These are phyloP conservation scores for Rubia balearica DNA, from an alignment of 305 asterid genomes.

Conservation along the genomic window DNA sequence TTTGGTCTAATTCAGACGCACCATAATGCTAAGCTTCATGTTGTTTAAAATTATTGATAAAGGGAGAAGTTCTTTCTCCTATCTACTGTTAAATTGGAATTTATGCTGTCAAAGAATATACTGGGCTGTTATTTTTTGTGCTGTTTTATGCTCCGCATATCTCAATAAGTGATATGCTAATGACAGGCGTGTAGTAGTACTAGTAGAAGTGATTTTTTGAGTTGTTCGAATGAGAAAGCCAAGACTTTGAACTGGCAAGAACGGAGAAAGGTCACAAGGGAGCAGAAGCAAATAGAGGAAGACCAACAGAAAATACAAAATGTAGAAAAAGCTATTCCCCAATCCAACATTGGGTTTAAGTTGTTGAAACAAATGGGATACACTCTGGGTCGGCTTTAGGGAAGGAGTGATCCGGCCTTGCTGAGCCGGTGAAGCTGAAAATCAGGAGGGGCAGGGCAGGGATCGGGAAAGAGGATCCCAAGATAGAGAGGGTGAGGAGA, in stretches of 20 bases:
- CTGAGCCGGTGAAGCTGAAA: constrained; percentile 63
- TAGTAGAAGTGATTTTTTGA: constrained; percentile 23
- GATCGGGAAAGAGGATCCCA: constrained; percentile 68
- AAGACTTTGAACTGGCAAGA: constrained; percentile 57
- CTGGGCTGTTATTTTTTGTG: not conserved
- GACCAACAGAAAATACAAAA: constrained; percentile 57
- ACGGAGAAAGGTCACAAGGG: constrained; percentile 51
- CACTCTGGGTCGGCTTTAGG: constrained; percentile 80
- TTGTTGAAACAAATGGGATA: constrained; percentile 89
- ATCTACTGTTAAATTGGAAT: not conserved
- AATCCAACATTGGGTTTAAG: constrained; percentile 86
- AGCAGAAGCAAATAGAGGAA: constrained; percentile 58
- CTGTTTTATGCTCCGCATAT: not conserved
- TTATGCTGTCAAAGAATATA: not conserved
- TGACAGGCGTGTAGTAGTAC: constrained; percentile 39
- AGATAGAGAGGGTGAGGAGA: constrained; percentile 50
- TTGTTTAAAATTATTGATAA: not conserved
- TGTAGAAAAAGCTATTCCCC: constrained; percentile 68
- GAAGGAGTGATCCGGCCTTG: constrained; percentile 73
- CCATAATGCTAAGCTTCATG: not conserved
- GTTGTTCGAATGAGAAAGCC: constrained; percentile 48
- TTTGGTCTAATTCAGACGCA: not conserved
- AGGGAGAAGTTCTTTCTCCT: not conserved
- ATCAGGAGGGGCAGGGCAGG: constrained; percentile 83
- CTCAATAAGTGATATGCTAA: not conserved